These are phyloP conservation scores for Sicyos baderoa DNA, from an alignment of 306 rosid species.

Conservation along the genomic window DNA sequence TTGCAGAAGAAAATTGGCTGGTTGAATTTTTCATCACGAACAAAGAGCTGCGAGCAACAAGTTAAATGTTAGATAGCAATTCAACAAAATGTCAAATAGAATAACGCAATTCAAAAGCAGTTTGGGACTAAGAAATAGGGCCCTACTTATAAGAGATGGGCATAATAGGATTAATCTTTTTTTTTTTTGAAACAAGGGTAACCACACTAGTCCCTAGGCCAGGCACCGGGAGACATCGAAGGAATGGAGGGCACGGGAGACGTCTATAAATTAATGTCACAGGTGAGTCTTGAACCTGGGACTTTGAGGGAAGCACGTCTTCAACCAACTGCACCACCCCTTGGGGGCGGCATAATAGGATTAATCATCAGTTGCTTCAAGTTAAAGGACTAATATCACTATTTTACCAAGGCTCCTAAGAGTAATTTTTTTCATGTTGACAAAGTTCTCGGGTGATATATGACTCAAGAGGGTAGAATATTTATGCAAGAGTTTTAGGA, in stretches of 20 bases:
- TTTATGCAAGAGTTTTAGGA: neutral
- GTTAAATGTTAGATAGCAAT: neutral
- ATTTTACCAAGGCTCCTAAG: neutral
- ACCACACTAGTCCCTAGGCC: too few relatives aligned
- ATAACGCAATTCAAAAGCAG: neutral
- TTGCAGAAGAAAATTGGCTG: constrained; percentile 96
- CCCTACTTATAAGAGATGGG: too few relatives aligned
- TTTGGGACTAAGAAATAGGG: too few relatives aligned
- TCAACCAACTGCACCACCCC: too few relatives aligned
- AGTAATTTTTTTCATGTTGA: neutral
- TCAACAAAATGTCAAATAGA: constrained; percentile 1
- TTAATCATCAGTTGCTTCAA: neutral
- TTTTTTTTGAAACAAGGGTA: too few relatives aligned
- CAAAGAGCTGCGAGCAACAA: constrained; percentile 54
- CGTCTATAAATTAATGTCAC: too few relatives aligned
- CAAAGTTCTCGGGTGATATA: neutral
- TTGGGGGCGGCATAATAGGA: neutral
- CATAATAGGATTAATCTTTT: constrained; percentile 1
- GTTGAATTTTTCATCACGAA: constrained; percentile 76
- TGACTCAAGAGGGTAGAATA: neutral
- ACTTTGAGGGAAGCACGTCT: too few relatives aligned
- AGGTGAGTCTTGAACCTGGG: too few relatives aligned
- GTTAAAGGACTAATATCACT: neutral
- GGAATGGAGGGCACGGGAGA: too few relatives aligned
- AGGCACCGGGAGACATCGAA: too few relatives aligned